Evolutionary conservation across 2,329 filamentous ascomycete species (phyloP), one percentile per base, ranked within the genome.

Genomic region (Aspergillus flavus): DNA sequence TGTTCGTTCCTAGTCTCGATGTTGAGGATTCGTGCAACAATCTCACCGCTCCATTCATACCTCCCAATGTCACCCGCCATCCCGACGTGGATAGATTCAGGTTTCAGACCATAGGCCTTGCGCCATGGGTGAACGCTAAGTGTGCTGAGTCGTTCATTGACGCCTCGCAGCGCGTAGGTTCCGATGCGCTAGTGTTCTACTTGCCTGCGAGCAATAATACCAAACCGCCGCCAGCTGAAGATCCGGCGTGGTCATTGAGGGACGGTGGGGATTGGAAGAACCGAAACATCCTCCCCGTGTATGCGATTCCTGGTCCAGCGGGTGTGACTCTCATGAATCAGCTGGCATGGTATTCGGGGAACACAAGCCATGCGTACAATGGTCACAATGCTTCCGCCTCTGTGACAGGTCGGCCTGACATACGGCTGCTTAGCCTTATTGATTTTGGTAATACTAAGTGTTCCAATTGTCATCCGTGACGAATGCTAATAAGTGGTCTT

Each of bases 1-100:
- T 98, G 62, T 98, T 95, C 76, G 90, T 96, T 2, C 95, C 94
- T 5, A 86, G 89, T 64, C 83, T 97, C 46, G 75, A 79, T 6
- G 61, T 72, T 12, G 75, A 83, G 61, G 84, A 90, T 65, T 78
- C 83, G 0, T 97, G 94, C 79, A 83, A 83, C 73, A 81, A 87
- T 19, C 78, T 85, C 54, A 87, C 90, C 48, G 83, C 83, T 46
- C 77, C 84, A n/a, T 88, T 90, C 69, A 84, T 97, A 10, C 92
- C 93, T 1, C 70, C 76, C 43, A 94, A 95, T 75, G 92, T 88
- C 60, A 96, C 92, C 14, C 87, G 90, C 19, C 85, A 86, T 69
- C 76, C 78, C n/a, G 85, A 95, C 71, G 85, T 97, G 19, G 83
- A 84, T 0, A 84, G 85, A 56, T 75, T 76, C 23, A 87, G 91